A percentile compares a stretch with the other conserved stretches of the same genome.
phyloP scores from a whole-genome alignment of 176 grass and related monocot species.

The Ensete ventricosum region DNA sequence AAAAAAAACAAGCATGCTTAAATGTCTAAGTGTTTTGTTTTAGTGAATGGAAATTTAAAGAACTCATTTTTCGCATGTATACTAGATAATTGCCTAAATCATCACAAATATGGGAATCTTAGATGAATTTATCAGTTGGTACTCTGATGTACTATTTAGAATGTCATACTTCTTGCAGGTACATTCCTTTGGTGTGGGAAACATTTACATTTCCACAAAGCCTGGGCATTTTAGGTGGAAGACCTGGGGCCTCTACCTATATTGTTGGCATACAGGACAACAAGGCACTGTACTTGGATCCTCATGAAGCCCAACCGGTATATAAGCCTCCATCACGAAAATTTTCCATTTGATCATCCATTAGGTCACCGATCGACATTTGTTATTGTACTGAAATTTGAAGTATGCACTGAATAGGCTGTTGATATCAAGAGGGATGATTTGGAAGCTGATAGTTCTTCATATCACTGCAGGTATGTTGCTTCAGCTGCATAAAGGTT shows the following conservation, averaged over 20 bases:
- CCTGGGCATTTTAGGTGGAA: conserved; percentile 96
- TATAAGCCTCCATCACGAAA: neutral
- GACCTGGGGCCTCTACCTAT: conserved; percentile 90
- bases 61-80: too few species aligned
- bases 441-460: conserved; percentile 71
- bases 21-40: too few species aligned
- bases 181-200: conserved; percentile 85
- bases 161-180: conserved; percentile 32
- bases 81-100: too few species aligned
- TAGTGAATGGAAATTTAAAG: too few species aligned
- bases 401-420: conserved; percentile 22
- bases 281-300: conserved; percentile 83
- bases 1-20: too few species aligned
- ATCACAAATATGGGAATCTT: neutral
- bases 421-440: conserved; percentile 52
- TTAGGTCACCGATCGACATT: too few species aligned
- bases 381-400: neutral
- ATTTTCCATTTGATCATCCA: too few species aligned
- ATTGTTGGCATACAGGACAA: conserved; percentile 90
- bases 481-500: conserved; percentile 1
- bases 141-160: neutral
- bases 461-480: conserved; percentile 92
- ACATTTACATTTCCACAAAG: conserved; percentile 94
- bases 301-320: conserved; percentile 86
- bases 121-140: too few species aligned